phyloP scores from a whole-genome alignment of 768 basidiomycete species.

The Suillus subluteus region DNA sequence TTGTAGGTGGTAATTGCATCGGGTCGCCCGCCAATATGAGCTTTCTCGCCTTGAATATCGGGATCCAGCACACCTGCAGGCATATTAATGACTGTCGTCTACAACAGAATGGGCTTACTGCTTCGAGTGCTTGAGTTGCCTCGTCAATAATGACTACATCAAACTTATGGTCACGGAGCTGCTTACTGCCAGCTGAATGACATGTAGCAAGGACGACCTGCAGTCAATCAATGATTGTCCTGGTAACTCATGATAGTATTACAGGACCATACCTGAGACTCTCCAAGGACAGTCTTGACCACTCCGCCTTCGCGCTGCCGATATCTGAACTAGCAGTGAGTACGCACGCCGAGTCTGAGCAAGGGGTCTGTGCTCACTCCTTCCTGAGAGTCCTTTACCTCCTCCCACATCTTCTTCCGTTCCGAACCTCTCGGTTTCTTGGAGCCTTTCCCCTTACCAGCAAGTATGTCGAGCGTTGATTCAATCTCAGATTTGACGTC shows the following conservation, averaged over 20 bases:
- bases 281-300: constrained; percentile 75
- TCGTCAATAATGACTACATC: constrained; percentile 97
- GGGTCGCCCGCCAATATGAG: constrained; percentile 93
- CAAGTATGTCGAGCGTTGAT: constrained; percentile 60
- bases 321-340: constrained; percentile 54
- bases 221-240: neutral
- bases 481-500: constrained; percentile 92
- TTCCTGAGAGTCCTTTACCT: constrained; percentile 85
- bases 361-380: constrained; percentile 59
- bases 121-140: constrained; percentile 95
- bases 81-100: neutral
- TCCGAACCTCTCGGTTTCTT: constrained; percentile 73
- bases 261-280: constrained; percentile 63
- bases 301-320: constrained; percentile 87
- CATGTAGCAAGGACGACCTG: constrained; percentile 92
- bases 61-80: constrained; percentile 76
- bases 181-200: constrained; percentile 88
- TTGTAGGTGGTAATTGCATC: constrained; percentile 93
- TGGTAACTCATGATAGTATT: neutral
- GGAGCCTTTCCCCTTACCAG: constrained; percentile 74
- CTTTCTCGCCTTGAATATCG: constrained; percentile 90
- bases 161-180: constrained; percentile 76
- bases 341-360: constrained; percentile 8
- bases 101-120: constrained; percentile 46
- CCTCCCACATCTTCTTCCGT: constrained; percentile 84